phyloP scores from a whole-genome alignment of 2,329 filamentous ascomycete genomes.

The Fonsecaea pugnacius region DNA sequence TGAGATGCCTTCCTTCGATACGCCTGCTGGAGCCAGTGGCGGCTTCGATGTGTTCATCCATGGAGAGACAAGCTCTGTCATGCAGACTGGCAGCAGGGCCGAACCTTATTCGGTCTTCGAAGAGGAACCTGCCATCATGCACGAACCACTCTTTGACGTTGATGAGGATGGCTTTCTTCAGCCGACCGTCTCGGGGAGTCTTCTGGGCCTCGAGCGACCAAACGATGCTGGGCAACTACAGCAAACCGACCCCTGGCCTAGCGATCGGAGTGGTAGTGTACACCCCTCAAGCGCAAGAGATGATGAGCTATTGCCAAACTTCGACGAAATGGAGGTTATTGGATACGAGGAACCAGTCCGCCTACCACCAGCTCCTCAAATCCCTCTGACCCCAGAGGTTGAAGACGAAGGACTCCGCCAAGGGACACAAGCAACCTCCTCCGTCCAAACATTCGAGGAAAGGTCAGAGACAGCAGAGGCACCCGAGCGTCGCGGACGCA shows the following conservation, averaged over 20 bases:
- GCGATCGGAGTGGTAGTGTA: conserved; percentile 1
- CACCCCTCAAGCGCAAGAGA: neutral
- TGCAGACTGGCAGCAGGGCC: conserved; percentile 41
- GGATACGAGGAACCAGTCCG: conserved; percentile 42
- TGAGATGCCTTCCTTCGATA: conserved; percentile 56
- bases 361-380: conserved; percentile 38
- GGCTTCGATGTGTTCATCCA: conserved; percentile 44
- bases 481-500: conserved; percentile 43
- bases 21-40: conserved; percentile 43
- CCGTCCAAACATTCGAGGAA: conserved; percentile 13
- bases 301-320: conserved; percentile 24
- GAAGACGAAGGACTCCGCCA: conserved; percentile 25
- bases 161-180: conserved; percentile 65
- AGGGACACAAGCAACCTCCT: conserved; percentile 25
- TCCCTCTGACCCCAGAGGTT: conserved; percentile 25
- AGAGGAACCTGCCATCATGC: conserved; percentile 51
- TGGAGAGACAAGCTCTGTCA: conserved; percentile 49
- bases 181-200: conserved; percentile 38
- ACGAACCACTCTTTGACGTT: conserved; percentile 64
- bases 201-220: conserved; percentile 28
- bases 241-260: neutral
- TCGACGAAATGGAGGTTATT: conserved; percentile 34
- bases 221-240: neutral
- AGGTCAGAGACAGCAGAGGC: conserved; percentile 29
- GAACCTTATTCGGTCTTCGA: conserved; percentile 40